Evolutionary conservation across 371 early-diverging fungal species (phyloP).

Genomic region (Thermomucor indicae-seudaticae): DNA sequence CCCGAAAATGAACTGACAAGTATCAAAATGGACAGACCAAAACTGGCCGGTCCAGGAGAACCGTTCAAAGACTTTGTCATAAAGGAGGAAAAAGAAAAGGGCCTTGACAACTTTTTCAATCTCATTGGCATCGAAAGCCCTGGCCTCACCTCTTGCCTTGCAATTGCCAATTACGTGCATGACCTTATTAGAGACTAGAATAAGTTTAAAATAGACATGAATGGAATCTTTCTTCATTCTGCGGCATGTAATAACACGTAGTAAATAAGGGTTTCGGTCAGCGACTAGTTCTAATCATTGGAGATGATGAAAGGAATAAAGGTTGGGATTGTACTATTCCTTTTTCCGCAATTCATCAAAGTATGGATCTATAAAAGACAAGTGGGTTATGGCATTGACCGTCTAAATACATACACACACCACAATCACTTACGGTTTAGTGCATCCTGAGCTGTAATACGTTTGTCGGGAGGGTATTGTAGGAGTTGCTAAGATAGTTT

Average conservation of each 20-base stretch:
- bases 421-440: slow-evolving; percentile 54
- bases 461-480: slow-evolving; percentile 72
- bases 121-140: slow-evolving; percentile 89
- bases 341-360: slow-evolving; percentile 49
- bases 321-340: slow-evolving; percentile 17
- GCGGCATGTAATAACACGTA: too few relatives aligned
- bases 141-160: slow-evolving; percentile 81
- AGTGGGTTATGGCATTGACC: neutral
- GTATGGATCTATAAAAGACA: slow-evolving; percentile 34
- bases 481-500: slow-evolving; percentile 53
- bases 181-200: slow-evolving; percentile 17
- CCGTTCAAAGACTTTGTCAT: slow-evolving; percentile 79
- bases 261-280: too few relatives aligned
- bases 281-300: too few relatives aligned
- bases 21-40: slow-evolving; percentile 70
- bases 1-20: neutral
- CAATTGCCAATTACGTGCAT: slow-evolving; percentile 75
- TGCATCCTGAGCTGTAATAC: slow-evolving; percentile 72
- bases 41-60: slow-evolving; percentile 71
- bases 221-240: too few relatives aligned
- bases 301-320: too few relatives aligned
- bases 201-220: too few relatives aligned
- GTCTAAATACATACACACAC: neutral
- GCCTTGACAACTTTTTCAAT: slow-evolving; percentile 61
- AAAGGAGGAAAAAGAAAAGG: slow-evolving; percentile 46